Conservation (phyloP, 305 asterid species). For the Stenogyne calaminthoides region DNA sequence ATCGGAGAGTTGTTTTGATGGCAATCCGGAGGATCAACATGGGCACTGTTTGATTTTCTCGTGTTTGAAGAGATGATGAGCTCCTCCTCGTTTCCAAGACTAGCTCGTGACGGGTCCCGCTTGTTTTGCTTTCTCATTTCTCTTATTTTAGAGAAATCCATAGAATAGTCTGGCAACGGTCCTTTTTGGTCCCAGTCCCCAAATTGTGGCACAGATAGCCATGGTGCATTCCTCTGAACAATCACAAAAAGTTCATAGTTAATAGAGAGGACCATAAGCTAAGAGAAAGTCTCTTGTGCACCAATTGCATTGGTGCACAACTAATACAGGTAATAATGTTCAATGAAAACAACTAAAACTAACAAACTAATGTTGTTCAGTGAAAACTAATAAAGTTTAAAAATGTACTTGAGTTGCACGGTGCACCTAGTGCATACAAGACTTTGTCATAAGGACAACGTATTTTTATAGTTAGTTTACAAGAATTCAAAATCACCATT, state of each 20-base stretch:
- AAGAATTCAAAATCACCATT: background rate
- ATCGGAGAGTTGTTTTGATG: slow-evolving; percentile 67
- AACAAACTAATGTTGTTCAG: too few relatives aligned
- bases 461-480: background rate
- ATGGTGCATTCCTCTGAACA: slow-evolving; percentile 59
- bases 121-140: slow-evolving; percentile 93
- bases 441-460: background rate
- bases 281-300: too few relatives aligned
- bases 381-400: too few relatives aligned
- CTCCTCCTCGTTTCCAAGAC: slow-evolving; percentile 89
- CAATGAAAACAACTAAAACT: too few relatives aligned
- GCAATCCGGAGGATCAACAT: slow-evolving; percentile 40
- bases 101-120: slow-evolving; percentile 86
- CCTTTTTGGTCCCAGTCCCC: slow-evolving; percentile 99
- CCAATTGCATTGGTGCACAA: too few relatives aligned
- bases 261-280: background rate
- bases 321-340: too few relatives aligned
- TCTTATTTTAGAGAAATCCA: slow-evolving; percentile 90
- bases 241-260: background rate
- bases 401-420: too few relatives aligned
- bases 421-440: too few relatives aligned
- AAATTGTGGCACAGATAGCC: slow-evolving; percentile 97
- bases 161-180: slow-evolving; percentile 75
- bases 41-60: slow-evolving; percentile 34
- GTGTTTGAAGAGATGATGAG: slow-evolving; percentile 59